Percentiles rank a stretch among this genome's conserved stretches.
Conservation (phyloP, 2,329 filamentous ascomycete species). For the Aspergillus bombycis region DNA sequence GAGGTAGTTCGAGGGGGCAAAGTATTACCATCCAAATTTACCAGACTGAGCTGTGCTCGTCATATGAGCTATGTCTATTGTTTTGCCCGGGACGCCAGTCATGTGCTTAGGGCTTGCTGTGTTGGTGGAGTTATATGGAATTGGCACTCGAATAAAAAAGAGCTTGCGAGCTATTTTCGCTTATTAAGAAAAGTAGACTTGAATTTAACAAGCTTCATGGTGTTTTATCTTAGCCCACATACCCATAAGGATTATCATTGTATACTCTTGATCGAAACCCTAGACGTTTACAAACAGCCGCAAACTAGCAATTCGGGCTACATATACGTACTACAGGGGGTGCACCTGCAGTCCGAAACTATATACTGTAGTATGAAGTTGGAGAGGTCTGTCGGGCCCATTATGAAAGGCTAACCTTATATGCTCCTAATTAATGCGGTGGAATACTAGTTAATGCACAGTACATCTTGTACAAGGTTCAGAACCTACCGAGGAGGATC, state of each 20-base stretch:
- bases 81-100: background rate
- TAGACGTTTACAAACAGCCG: background rate
- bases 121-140: background rate
- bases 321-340: background rate
- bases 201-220: background rate
- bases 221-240: background rate
- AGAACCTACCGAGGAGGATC: background rate
- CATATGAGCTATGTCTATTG: slow-evolving; percentile 11
- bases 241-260: background rate
- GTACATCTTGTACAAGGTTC: background rate
- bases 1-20: slow-evolving; percentile 25
- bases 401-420: background rate
- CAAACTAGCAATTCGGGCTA: background rate
- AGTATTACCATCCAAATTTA: background rate
- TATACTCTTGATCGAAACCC: background rate
- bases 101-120: background rate
- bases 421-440: background rate
- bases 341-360: background rate
- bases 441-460: background rate
- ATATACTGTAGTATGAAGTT: background rate
- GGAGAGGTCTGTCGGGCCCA: background rate
- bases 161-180: background rate
- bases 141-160: background rate
- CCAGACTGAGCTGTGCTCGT: slow-evolving; percentile 33
- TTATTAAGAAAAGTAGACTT: background rate